phyloP scores from a whole-genome alignment of 2,329 filamentous ascomycete genomes.

The Fusarium equiseti region DNA sequence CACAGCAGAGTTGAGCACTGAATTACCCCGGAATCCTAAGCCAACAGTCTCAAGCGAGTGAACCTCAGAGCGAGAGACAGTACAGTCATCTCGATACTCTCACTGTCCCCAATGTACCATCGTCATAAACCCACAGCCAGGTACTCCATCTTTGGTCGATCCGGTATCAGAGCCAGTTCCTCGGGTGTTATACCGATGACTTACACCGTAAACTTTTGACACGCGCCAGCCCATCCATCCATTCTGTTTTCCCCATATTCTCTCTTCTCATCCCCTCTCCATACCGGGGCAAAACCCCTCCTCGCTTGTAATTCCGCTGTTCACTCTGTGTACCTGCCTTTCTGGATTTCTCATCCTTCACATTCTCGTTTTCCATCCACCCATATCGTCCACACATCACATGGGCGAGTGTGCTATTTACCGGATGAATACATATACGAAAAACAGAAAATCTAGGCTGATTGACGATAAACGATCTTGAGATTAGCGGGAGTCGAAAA shows the following conservation, averaged over 20 bases:
- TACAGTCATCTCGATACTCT: background rate
- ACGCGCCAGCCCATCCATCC: slow-evolving; percentile 20
- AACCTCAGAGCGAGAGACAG: background rate
- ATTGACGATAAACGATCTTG: background rate
- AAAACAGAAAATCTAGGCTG: background rate
- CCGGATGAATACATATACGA: slow-evolving; percentile 6
- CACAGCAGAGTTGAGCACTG: slow-evolving; percentile 1
- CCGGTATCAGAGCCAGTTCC: slow-evolving; percentile 44
- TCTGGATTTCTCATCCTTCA: slow-evolving; percentile 25
- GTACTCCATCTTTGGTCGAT: slow-evolving; percentile 33
- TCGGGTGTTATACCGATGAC: slow-evolving; percentile 36
- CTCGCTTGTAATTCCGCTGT: slow-evolving; percentile 21
- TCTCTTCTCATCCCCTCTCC: background rate
- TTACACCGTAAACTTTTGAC: slow-evolving; percentile 31
- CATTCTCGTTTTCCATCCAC: slow-evolving; percentile 6
- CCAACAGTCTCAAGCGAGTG: background rate
- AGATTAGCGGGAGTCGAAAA: background rate
- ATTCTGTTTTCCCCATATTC: slow-evolving; percentile 30
- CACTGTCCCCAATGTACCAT: slow-evolving; percentile 32
- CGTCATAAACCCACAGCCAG: slow-evolving; percentile 31
- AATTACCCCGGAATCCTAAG: background rate
- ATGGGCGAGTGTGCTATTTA: background rate
- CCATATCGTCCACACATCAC: slow-evolving; percentile 9
- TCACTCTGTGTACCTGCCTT: slow-evolving; percentile 18
- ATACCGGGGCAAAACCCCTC: slow-evolving; percentile 34